These are phyloP conservation scores for Hippophae rhamnoides DNA, from an alignment of 306 rosid genomes.

Conservation along the genomic window DNA sequence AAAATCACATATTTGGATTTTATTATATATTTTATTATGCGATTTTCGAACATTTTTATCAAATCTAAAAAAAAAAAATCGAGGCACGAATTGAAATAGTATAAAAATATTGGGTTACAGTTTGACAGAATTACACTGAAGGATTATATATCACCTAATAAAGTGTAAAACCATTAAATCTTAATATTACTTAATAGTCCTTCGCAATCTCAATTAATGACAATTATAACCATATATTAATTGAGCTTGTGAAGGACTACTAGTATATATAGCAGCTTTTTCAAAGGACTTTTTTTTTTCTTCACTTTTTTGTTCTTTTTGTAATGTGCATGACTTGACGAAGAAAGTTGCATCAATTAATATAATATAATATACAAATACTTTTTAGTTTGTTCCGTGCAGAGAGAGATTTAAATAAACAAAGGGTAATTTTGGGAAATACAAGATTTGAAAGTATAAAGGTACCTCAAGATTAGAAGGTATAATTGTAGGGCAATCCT, in stretches of 20 bases:
- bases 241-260: constrained; percentile 44
- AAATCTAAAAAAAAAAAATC: too few relatives aligned
- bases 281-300: constrained; percentile 21
- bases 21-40: too few relatives aligned
- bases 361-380: too few relatives aligned
- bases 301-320: constrained; percentile 12
- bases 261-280: background rate
- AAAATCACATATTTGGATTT: too few relatives aligned
- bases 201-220: too few relatives aligned
- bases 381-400: too few relatives aligned
- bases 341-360: constrained; percentile 26
- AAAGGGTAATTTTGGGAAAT: constrained; percentile 15
- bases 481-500: constrained; percentile 39
- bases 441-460: background rate
- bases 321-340: constrained; percentile 42
- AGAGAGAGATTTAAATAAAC: too few relatives aligned
- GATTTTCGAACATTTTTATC: too few relatives aligned
- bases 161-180: background rate
- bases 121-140: too few relatives aligned
- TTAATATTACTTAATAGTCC: constrained; percentile 11
- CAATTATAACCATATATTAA: constrained; percentile 35
- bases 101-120: too few relatives aligned
- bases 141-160: too few relatives aligned
- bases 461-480: constrained; percentile 58
- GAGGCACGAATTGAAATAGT: too few relatives aligned